Percentiles rank a stretch among this genome's conserved stretches.
Evolutionary conservation across 176 grass and related monocot species (phyloP).

Genomic region (Panicum miliaceum): DNA sequence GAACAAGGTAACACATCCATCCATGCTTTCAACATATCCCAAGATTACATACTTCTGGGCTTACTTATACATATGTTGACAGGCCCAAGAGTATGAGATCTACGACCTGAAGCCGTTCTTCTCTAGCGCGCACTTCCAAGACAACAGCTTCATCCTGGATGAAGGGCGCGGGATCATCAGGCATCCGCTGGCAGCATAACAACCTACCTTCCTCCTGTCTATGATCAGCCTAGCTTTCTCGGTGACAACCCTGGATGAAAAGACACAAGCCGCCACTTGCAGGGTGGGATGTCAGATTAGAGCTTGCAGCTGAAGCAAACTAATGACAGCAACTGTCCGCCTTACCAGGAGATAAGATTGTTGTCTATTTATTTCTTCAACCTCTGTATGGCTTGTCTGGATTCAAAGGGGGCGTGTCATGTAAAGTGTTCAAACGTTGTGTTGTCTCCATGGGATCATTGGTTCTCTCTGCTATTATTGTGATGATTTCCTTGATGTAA

Average conservation of each 20-base stretch:
- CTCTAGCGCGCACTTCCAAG: conserved; percentile 70
- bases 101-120: conserved; percentile 91
- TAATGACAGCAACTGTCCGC: background rate
- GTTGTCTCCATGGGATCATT: background rate
- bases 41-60: background rate
- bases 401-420: background rate
- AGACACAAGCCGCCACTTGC: background rate
- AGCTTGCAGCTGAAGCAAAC: background rate
- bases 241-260: background rate
- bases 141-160: conserved; percentile 84
- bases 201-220: background rate
- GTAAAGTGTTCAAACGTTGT: background rate
- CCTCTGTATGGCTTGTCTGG: background rate
- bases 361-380: background rate
- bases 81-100: conserved; percentile 97
- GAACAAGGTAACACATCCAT: conserved; percentile 65
- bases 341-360: background rate
- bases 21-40: background rate
- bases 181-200: conserved; percentile 59
- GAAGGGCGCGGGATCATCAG: conserved; percentile 74
- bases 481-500: background rate
- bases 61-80: conserved; percentile 2
- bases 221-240: background rate
- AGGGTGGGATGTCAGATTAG: background rate
- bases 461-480: background rate